Evolutionary conservation across 2,329 filamentous ascomycete genomes (phyloP).

Genomic region (Bimuria novae-zelandiae): DNA sequence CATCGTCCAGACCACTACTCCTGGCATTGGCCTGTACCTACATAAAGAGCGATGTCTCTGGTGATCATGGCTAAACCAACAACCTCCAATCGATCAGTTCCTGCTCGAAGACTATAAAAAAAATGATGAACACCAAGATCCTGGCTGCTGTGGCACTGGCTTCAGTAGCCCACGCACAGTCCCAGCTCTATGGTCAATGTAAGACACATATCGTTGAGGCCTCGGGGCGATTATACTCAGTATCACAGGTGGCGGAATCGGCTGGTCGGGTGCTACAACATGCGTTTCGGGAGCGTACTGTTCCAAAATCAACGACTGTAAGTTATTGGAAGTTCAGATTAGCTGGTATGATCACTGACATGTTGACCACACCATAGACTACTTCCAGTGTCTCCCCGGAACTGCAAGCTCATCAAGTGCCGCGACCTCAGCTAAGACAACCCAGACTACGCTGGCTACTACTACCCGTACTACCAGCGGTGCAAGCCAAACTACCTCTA

Average conservation of each 20-base stretch:
- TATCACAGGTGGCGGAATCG: constrained; percentile 9
- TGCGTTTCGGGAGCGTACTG: constrained; percentile 16
- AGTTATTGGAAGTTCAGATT: neutral
- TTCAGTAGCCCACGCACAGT: constrained; percentile 1
- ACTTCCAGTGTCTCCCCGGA: constrained; percentile 16
- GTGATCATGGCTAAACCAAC: neutral
- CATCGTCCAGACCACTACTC: neutral
- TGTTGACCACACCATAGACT: constrained; percentile 6
- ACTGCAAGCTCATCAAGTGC: constrained; percentile 1
- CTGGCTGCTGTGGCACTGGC: constrained; percentile 7
- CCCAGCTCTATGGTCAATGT: constrained; percentile 9
- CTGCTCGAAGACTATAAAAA: neutral
- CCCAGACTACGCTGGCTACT: constrained; percentile 16
- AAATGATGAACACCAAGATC: constrained; percentile 8
- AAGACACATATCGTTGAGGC: neutral
- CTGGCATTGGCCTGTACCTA: neutral
- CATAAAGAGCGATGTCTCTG: constrained; percentile 1
- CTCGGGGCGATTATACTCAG: neutral
- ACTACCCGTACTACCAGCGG: constrained; percentile 9
- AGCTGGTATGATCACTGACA: neutral
- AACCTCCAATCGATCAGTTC: neutral
- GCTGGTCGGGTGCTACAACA: constrained; percentile 8
- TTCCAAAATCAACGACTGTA: constrained; percentile 15
- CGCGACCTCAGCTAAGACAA: constrained; percentile 2
- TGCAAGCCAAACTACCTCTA: constrained; percentile 5